phyloP scores from a whole-genome alignment of 768 basidiomycete genomes.

The Lactarius quietus region DNA sequence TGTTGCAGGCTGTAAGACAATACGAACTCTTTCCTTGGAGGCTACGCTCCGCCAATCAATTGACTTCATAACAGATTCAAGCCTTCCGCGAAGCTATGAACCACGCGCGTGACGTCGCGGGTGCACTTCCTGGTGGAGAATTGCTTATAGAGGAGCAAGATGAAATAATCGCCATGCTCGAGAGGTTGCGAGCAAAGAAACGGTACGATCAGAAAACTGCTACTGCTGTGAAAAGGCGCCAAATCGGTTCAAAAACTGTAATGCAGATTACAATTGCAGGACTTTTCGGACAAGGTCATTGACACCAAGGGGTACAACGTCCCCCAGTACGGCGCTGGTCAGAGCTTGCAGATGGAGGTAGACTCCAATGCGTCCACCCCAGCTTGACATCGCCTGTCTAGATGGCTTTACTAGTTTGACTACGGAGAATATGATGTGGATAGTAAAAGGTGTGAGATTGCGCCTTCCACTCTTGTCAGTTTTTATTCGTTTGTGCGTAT shows the following conservation, averaged over 20 bases:
- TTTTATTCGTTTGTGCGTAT: conserved; percentile 13
- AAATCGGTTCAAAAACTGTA: not conserved
- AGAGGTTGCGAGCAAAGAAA: conserved; percentile 59
- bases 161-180: conserved; percentile 66
- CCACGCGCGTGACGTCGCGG: conserved; percentile 58
- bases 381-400: conserved; percentile 17
- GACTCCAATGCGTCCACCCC: conserved; percentile 78
- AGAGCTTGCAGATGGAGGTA: conserved; percentile 54
- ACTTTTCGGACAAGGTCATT: conserved; percentile 47
- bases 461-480: not conserved
- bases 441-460: not conserved
- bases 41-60: not conserved
- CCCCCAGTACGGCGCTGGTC: conserved; percentile 16
- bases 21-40: conserved; percentile 25
- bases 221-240: not conserved
- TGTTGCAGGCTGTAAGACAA: conserved; percentile 55
- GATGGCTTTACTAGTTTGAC: not conserved
- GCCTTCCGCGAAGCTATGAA: conserved; percentile 59
- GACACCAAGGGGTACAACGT: conserved; percentile 31
- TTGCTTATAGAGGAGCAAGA: conserved; percentile 64
- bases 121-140: conserved; percentile 67
- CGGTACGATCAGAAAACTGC: conserved; percentile 37
- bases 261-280: conserved; percentile 49
- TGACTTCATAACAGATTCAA: conserved; percentile 50
- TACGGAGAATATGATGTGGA: not conserved